Percentiles rank a stretch among this genome's conserved stretches.
Conservation (phyloP, 1,284 basidiomycete genomes). For the Cerioporus squamosus region DNA sequence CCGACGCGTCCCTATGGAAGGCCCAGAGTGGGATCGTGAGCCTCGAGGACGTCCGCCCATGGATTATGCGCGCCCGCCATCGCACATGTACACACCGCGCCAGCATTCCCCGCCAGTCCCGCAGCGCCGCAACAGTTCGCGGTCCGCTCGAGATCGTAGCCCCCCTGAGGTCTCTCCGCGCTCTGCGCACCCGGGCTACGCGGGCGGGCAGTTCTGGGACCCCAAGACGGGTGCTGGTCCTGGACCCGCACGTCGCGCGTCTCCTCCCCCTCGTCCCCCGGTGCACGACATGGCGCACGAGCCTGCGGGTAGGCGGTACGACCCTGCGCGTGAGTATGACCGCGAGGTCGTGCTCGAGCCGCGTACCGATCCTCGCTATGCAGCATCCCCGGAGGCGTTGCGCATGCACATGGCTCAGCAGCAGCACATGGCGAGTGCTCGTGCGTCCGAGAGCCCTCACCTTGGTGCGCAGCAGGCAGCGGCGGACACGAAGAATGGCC, state of each 20-base stretch:
- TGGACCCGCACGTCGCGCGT: slow-evolving; percentile 23
- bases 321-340: slow-evolving; percentile 37
- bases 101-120: slow-evolving; percentile 31
- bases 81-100: slow-evolving; percentile 20
- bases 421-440: slow-evolving; percentile 29
- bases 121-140: slow-evolving; percentile 37
- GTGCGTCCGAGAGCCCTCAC: slow-evolving; percentile 48
- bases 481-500: slow-evolving; percentile 33
- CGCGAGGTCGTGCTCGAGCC: slow-evolving; percentile 22
- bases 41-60: slow-evolving; percentile 44
- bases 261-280: slow-evolving; percentile 27
- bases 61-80: slow-evolving; percentile 29
- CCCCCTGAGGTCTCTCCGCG: slow-evolving; percentile 60
- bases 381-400: slow-evolving; percentile 36
- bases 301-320: slow-evolving; percentile 34
- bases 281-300: slow-evolving; percentile 30
- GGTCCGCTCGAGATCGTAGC: slow-evolving; percentile 33
- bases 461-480: slow-evolving; percentile 33
- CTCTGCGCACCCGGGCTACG: slow-evolving; percentile 41
- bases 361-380: slow-evolving; percentile 33
- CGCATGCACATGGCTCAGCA: slow-evolving; percentile 32
- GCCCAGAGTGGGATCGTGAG: slow-evolving; percentile 39
- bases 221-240: slow-evolving; percentile 17
- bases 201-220: slow-evolving; percentile 31
- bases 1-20: slow-evolving; percentile 36